Evolutionary conservation across 495 filamentous ascomycete genomes (phyloP).

Genomic region (Articulospora tetracladia): DNA sequence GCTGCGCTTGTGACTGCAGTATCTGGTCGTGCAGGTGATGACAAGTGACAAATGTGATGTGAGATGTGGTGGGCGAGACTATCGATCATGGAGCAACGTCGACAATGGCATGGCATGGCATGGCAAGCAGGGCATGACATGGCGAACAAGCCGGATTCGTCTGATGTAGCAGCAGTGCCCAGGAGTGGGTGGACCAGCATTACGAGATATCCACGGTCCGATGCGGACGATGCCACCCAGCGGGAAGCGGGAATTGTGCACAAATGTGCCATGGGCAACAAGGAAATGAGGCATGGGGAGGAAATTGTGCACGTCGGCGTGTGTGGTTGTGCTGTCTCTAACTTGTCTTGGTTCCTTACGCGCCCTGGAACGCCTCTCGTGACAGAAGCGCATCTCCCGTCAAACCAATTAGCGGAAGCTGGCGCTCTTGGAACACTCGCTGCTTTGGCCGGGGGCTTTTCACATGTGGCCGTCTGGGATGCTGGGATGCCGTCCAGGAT

Average conservation of each 20-base stretch:
- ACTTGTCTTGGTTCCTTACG: slow-evolving; percentile 12
- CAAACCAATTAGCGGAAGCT: slow-evolving; percentile 17
- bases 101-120: too few relatives aligned
- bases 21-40: not conserved
- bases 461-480: slow-evolving; percentile 21
- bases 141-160: too few relatives aligned
- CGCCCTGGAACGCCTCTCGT: slow-evolving; percentile 26
- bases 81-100: not conserved
- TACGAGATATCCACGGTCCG: not conserved
- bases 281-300: too few relatives aligned
- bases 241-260: not conserved
- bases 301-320: too few relatives aligned
- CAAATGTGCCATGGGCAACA: too few relatives aligned
- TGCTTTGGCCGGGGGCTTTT: slow-evolving; percentile 10
- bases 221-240: too few relatives aligned
- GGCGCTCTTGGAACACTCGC: slow-evolving; percentile 23
- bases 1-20: not conserved
- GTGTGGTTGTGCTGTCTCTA: not conserved
- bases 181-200: not conserved
- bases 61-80: not conserved
- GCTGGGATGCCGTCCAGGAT: not conserved
- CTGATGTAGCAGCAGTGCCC: too few relatives aligned
- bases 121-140: too few relatives aligned
- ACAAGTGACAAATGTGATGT: not conserved
- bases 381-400: slow-evolving; percentile 14